Base-by-base conservation (phyloP, 169 alveolate genomes). In the Plasmodium ovale region DNA sequence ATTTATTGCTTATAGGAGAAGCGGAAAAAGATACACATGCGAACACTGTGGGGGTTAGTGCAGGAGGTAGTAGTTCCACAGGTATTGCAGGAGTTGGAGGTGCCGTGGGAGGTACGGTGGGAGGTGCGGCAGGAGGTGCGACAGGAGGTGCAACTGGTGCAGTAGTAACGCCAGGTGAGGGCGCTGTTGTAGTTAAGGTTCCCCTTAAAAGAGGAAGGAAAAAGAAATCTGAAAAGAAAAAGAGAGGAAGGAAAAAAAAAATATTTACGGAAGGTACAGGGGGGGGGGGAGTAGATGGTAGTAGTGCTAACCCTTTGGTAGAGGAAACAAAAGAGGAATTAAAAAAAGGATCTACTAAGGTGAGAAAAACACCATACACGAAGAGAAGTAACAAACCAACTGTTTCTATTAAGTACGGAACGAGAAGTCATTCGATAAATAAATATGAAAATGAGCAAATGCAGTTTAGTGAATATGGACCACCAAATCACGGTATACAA, bases 211-310 rank as follows among this genome's bases (percentile, higher is more conserved):
- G 91, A 42, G 91, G 91, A 14, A 59, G 91, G 16, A 85, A 85
- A 49, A 85, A 85, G 59, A 85, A 85, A 68, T 85, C 91, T 0
- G 91, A 85, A 49, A 85, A 85, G n/a, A 85, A 85, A 27, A 85
- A 85, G 23, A 68, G 91, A 54, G 91, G 91, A 16, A 44, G 91
- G 5, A 85, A 85, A 51, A 85, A 70, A 31, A 85, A 85, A 51
- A 58, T 85, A 23, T 3, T 69, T 0, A 16, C 44, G 0, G 72
- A 62, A 31, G 87, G 33, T n/a, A n/a, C n/a, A 21, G 71, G 25
- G 12, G 19, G 1, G 5, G 77, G 77, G 12, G 49, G 68, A 7
- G 74, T 35, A 12, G 85, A 60, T 29, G 53, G 56, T 0, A 77
- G 62, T 62, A n/a, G n/a, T n/a, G n/a, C n/a, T n/a, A 72, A 54